Evolutionary conservation across 441 rosid species (phyloP).

Genomic region (Arabidopsis hybrid): DNA sequence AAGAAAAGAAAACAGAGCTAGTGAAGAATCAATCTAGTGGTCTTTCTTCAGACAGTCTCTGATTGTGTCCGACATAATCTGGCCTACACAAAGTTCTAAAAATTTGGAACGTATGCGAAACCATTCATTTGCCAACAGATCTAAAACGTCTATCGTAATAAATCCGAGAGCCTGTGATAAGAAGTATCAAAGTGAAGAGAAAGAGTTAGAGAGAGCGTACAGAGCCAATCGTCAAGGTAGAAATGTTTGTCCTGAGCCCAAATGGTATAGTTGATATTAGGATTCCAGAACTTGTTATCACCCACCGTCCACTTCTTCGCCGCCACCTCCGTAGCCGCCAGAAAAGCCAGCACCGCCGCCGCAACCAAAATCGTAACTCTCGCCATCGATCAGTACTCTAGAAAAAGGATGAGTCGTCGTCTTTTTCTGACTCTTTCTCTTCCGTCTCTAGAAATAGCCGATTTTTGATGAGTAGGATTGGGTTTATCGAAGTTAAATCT

Average conservation of each 20-base stretch:
- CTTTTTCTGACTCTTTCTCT: constrained; percentile 26
- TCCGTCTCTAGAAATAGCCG: background rate
- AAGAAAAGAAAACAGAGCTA: background rate
- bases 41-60: background rate
- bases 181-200: constrained; percentile 20
- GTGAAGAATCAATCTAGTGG: background rate
- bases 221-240: constrained; percentile 93
- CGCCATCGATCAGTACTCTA: constrained; percentile 37
- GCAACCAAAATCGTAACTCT: constrained; percentile 40
- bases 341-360: constrained; percentile 43
- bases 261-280: constrained; percentile 69
- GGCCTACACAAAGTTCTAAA: background rate
- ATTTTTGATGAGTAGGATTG: background rate
- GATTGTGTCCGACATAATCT: constrained; percentile 15
- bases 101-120: background rate
- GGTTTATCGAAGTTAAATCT: background rate
- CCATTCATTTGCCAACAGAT: background rate
- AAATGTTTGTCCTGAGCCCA: constrained; percentile 87
- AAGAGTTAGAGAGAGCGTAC: constrained; percentile 50
- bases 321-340: constrained; percentile 53
- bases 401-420: constrained; percentile 23
- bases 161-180: constrained; percentile 3
- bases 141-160: background rate
- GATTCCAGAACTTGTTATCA: constrained; percentile 65
- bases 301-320: constrained; percentile 81